A percentile compares a stretch with the other conserved stretches of the same genome.
phyloP scores from a whole-genome alignment of 2,329 filamentous ascomycete species.

The Fusarium sp. region DNA sequence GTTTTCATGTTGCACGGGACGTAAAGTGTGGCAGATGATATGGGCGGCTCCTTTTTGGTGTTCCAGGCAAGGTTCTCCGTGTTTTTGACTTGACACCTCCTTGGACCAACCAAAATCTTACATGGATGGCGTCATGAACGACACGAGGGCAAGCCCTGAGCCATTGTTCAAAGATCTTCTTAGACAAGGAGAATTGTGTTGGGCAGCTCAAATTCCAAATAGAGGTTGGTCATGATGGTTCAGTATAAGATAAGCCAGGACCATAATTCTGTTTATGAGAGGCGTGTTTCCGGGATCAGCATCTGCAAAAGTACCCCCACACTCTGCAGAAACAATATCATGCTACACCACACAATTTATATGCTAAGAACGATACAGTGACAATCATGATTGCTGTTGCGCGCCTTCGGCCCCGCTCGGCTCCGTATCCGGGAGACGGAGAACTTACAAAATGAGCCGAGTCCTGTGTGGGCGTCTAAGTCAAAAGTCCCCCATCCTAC shows the following conservation, averaged over 20 bases:
- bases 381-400: background rate
- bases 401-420: conserved; percentile 21
- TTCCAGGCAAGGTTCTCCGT: background rate
- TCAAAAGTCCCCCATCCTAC: background rate
- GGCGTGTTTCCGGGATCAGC: background rate
- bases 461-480: background rate
- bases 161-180: background rate
- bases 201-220: background rate
- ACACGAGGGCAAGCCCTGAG: background rate
- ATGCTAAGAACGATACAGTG: background rate
- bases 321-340: background rate
- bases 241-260: background rate
- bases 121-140: background rate
- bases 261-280: background rate
- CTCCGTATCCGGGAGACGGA: conserved; percentile 21
- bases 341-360: background rate
- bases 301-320: background rate
- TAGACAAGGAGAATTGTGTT: background rate
- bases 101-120: background rate
- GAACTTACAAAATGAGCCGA: conserved; percentile 33
- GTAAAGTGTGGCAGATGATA: background rate
- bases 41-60: background rate
- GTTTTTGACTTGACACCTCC: background rate
- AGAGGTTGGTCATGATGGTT: background rate
- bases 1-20: background rate